Conservation (phyloP, 2,329 filamentous ascomycete species). For the Zymoseptoria passerinii region DNA sequence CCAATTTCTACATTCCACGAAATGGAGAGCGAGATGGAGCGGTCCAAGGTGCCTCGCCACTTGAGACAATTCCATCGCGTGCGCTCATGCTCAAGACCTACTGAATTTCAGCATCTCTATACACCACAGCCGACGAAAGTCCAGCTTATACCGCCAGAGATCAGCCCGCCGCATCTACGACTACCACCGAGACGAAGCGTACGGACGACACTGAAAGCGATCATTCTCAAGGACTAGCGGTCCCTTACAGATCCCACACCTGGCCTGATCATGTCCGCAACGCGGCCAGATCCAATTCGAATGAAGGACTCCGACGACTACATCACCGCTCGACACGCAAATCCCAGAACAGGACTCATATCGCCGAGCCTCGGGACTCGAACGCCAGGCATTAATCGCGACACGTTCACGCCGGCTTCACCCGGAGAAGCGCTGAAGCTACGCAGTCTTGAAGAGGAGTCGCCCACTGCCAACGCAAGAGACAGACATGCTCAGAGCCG, state of each 20-base stretch:
- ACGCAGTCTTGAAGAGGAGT: constrained; percentile 8
- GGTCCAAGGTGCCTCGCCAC: constrained; percentile 8
- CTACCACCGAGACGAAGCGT: constrained; percentile 8
- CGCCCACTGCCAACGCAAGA: constrained; percentile 13
- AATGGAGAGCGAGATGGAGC: constrained; percentile 5
- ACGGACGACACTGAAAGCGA: constrained; percentile 11
- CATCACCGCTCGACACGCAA: constrained; percentile 28
- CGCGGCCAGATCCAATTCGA: constrained; percentile 17
- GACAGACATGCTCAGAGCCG: constrained; percentile 13
- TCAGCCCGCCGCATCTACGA: constrained; percentile 16
- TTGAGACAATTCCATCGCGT: constrained; percentile 7
- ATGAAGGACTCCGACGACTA: constrained; percentile 32
- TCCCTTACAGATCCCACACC: constrained; percentile 1
- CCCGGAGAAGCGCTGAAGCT: constrained; percentile 26
- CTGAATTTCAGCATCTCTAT: constrained; percentile 2
- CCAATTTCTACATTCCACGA: constrained; percentile 8
- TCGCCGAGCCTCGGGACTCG: constrained; percentile 25
- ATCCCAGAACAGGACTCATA: constrained; percentile 28
- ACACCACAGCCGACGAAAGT: neutral
- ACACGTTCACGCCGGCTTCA: constrained; percentile 18
- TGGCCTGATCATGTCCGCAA: neutral
- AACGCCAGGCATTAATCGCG: constrained; percentile 10
- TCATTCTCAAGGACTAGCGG: constrained; percentile 13
- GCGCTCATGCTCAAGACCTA: constrained; percentile 2
- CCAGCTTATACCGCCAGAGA: constrained; percentile 3